Conservation (phyloP, 1,284 basidiomycete species). For the Inonotus obliquus region DNA sequence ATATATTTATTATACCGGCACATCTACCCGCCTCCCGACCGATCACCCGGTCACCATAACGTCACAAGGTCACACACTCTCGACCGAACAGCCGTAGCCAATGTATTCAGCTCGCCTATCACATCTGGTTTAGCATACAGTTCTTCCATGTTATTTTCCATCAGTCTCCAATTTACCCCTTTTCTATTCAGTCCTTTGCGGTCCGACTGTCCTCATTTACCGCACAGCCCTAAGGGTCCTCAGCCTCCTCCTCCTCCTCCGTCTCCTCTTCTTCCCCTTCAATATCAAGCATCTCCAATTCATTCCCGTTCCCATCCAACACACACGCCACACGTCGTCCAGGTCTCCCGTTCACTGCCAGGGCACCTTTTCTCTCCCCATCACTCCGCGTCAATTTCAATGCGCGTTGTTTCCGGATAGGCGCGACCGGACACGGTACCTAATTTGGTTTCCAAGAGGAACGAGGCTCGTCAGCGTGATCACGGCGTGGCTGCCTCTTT, state of each 20-base stretch:
- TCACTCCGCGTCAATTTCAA: slow-evolving; percentile 29
- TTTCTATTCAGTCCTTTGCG: background rate
- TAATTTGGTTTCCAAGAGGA: slow-evolving; percentile 27
- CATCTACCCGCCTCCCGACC: background rate
- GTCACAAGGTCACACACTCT: background rate
- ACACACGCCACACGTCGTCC: slow-evolving; percentile 73
- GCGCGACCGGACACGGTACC: slow-evolving; percentile 43
- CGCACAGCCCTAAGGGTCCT: slow-evolving; percentile 18
- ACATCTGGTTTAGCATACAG: background rate
- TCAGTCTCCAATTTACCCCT: slow-evolving; percentile 1
- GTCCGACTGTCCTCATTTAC: background rate
- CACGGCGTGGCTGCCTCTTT: slow-evolving; percentile 13
- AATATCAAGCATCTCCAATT: slow-evolving; percentile 71
- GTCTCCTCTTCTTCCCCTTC: slow-evolving; percentile 57
- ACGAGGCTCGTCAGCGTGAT: slow-evolving; percentile 21
- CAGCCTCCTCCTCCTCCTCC: slow-evolving; percentile 40
- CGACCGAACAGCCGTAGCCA: background rate
- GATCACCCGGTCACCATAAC: background rate
- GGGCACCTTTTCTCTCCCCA: slow-evolving; percentile 36
- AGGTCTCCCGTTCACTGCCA: slow-evolving; percentile 68
- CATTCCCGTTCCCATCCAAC: slow-evolving; percentile 53
- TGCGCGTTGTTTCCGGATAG: slow-evolving; percentile 54
- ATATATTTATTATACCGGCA: background rate
- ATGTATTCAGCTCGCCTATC: background rate
- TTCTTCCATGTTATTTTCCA: slow-evolving; percentile 8